Base-by-base conservation (phyloP, 164 flowering plant genomes). In the Amborella trichopoda region DNA sequence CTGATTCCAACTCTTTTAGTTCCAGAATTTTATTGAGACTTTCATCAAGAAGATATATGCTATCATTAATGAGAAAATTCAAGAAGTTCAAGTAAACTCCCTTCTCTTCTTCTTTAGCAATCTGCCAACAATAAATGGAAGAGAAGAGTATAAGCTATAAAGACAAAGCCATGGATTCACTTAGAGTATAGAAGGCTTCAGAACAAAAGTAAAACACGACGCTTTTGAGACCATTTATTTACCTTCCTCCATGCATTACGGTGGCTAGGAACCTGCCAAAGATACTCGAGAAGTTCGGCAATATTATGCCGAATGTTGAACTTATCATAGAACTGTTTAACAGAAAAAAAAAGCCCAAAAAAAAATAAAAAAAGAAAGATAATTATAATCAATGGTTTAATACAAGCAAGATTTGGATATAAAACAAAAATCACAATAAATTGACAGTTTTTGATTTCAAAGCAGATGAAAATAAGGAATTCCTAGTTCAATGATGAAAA, bases 181-280 rank as follows among this genome's bases (percentile, higher is more conserved):
- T 21, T 8, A 32, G n/a, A n/a, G n/a, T n/a, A n/a, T 6, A 21
- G 5, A 5, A 33, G 50, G 34, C 43, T 21, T 14, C 23, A 3
- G 24, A 16, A 17, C 3, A 21, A 26, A 32, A 53, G 26, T 13
- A 33, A 14, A 6, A 37, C 9, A 37, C 41, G 34, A 30, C 34
- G 6, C 49, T 18, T 19, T 18, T 12, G 17, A 18, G 8, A 37
- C 20, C 3, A 28, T 16, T 20, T 5, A 4, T 12, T 44, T 45
- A 93, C 99, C 95, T 78, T 82, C 62, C 72, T 80, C 99, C 99
- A 93, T 32, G 74, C 77, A 69, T 76, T 81, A 8, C 87, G 85
- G 66, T 93, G 99, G 65, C 95, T 77, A 46, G 99, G 96, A 43
- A 91, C 94, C 65, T 91, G 83, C 99, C 96, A 88, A 4, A 93